These are phyloP conservation scores for Lindgomyces ingoldianus DNA, from an alignment of 495 filamentous ascomycete species.

Conservation along the genomic window DNA sequence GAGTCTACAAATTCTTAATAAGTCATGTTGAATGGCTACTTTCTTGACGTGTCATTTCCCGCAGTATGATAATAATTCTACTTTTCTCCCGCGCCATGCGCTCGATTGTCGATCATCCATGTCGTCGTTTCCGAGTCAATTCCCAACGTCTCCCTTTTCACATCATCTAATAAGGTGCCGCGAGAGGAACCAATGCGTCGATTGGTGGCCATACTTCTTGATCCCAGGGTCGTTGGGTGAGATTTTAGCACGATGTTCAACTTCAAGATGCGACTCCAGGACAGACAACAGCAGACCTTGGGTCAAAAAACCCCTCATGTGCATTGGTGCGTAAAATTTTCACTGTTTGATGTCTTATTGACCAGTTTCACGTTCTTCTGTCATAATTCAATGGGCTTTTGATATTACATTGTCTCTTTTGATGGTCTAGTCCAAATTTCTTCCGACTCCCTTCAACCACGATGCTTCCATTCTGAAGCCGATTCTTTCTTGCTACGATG, in stretches of 20 bases:
- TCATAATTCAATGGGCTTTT: too few species aligned
- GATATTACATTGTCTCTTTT: too few species aligned
- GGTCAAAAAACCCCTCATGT: too few species aligned
- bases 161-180: background rate
- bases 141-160: background rate
- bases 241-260: background rate
- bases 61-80: slow-evolving; percentile 6
- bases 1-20: slow-evolving; percentile 7
- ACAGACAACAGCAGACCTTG: too few species aligned
- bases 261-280: background rate
- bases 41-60: slow-evolving; percentile 13
- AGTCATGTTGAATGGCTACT: slow-evolving; percentile 2
- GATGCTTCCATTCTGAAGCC: too few species aligned
- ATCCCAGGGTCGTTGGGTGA: background rate
- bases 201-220: background rate
- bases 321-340: too few species aligned
- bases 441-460: too few species aligned
- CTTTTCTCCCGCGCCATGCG: background rate
- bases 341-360: too few species aligned
- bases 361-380: too few species aligned
- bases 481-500: too few species aligned
- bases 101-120: slow-evolving; percentile 5
- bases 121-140: background rate
- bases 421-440: too few species aligned
- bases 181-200: background rate